A percentile compares a stretch with the other conserved stretches of the same genome.
Conservation (phyloP, 208 protist species). For the Crithidia expoeki region DNA sequence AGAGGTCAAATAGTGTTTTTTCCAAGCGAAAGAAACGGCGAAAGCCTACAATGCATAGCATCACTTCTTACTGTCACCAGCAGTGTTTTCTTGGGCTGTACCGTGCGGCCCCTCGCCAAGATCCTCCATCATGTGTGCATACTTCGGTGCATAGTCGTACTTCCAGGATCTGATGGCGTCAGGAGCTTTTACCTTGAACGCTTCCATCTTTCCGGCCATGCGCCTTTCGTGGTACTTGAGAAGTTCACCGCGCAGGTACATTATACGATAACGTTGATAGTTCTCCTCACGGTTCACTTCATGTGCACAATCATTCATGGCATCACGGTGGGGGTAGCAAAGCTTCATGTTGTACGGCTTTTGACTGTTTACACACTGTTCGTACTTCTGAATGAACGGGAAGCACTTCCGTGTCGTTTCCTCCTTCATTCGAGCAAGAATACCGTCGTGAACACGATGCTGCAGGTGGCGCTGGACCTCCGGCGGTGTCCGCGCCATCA, state of each 20-base stretch:
- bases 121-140: conserved; percentile 85
- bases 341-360: conserved; percentile 63
- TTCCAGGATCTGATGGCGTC: conserved; percentile 80
- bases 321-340: conserved; percentile 83
- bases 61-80: not conserved
- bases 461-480: conserved; percentile 71
- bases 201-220: conserved; percentile 74
- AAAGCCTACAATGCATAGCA: not conserved
- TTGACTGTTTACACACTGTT: conserved; percentile 72
- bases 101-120: conserved; percentile 33
- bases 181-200: conserved; percentile 71
- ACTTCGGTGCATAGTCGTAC: conserved; percentile 84
- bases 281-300: conserved; percentile 86
- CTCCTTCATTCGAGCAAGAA: conserved; percentile 88
- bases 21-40: not conserved
- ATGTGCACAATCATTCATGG: conserved; percentile 84
- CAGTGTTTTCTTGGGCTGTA: conserved; percentile 11
- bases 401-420: conserved; percentile 83
- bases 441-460: conserved; percentile 87
- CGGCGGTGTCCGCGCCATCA: conserved; percentile 69
- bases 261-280: conserved; percentile 81
- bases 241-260: conserved; percentile 86
- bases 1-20: no score
- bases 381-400: conserved; percentile 77
- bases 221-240: conserved; percentile 76